Conservation (phyloP, 768 basidiomycete species). For the Fistulinella prunicolor region DNA sequence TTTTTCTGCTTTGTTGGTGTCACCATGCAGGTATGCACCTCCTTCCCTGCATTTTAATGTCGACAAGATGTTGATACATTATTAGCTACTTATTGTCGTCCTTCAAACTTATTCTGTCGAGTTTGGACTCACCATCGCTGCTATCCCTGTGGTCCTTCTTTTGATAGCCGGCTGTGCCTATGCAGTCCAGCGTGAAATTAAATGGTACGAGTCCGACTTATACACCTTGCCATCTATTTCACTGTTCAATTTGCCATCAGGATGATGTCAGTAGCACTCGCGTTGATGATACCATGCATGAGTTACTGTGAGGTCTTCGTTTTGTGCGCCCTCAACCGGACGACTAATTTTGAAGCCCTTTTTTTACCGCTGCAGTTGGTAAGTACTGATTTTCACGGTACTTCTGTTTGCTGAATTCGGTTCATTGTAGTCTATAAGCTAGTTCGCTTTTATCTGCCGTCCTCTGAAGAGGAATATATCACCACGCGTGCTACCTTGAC, state of each 20-base stretch:
- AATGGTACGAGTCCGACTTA: constrained; percentile 59
- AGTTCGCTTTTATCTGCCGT: constrained; percentile 74
- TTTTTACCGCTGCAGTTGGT: constrained; percentile 25
- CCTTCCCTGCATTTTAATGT: neutral
- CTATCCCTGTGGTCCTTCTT: constrained; percentile 74
- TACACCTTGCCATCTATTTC: neutral
- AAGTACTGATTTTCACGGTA: constrained; percentile 4
- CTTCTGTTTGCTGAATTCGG: neutral
- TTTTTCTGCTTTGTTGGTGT: constrained; percentile 87
- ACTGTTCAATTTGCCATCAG: constrained; percentile 22
- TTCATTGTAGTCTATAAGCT: constrained; percentile 68
- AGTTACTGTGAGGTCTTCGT: constrained; percentile 61
- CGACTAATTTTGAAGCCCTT: constrained; percentile 2
- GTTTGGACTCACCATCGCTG: constrained; percentile 78
- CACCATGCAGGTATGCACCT: constrained; percentile 71
- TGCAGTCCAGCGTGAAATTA: constrained; percentile 79
- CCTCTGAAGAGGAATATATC: constrained; percentile 49
- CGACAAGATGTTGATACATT: neutral
- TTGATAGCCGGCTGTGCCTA: constrained; percentile 63
- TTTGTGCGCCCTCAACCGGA: neutral
- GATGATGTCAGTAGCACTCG: constrained; percentile 70
- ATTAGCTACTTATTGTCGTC: constrained; percentile 80
- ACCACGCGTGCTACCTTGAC: constrained; percentile 81
- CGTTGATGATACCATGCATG: constrained; percentile 73
- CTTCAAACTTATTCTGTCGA: constrained; percentile 61